A percentile compares a stretch with the other conserved stretches of the same genome.
Evolutionary conservation across 768 basidiomycete genomes (phyloP).

Genomic region (Mrakia gelida): DNA sequence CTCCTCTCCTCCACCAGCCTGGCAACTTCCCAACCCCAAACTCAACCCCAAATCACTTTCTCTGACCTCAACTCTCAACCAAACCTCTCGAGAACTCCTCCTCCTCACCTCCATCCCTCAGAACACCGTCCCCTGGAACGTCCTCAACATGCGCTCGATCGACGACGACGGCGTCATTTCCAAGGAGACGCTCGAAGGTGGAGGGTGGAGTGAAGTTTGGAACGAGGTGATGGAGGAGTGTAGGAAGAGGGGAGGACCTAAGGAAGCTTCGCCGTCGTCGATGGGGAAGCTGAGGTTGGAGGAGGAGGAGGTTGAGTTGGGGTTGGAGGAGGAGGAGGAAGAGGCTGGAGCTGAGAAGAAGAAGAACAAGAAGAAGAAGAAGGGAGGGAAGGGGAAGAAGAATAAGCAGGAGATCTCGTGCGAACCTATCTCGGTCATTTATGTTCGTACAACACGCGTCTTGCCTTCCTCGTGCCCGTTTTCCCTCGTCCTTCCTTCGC

Average conservation of each 20-base stretch:
- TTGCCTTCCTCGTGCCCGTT: slow-evolving; percentile 33
- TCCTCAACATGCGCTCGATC: slow-evolving; percentile 68
- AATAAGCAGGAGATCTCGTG: slow-evolving; percentile 31
- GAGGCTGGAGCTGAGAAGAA: slow-evolving; percentile 38
- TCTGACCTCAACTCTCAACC: neutral
- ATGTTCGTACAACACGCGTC: slow-evolving; percentile 58
- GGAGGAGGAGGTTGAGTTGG: slow-evolving; percentile 48
- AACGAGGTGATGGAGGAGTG: slow-evolving; percentile 42
- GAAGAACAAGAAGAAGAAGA: slow-evolving; percentile 38
- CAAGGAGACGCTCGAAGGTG: slow-evolving; percentile 53
- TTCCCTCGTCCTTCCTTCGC: slow-evolving; percentile 14
- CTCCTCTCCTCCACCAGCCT: slow-evolving; percentile 13
- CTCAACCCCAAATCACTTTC: neutral
- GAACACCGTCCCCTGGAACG: slow-evolving; percentile 70
- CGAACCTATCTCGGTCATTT: slow-evolving; percentile 59
- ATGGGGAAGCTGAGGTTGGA: slow-evolving; percentile 6
- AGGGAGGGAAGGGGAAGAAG: slow-evolving; percentile 35
- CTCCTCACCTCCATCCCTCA: slow-evolving; percentile 66
- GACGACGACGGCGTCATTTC: slow-evolving; percentile 48
- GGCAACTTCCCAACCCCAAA: neutral
- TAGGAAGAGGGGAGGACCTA: slow-evolving; percentile 53
- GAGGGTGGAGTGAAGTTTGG: slow-evolving; percentile 74
- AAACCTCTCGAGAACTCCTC: slow-evolving; percentile 21
- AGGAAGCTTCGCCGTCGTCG: neutral
- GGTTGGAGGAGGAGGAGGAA: slow-evolving; percentile 49